Evolutionary conservation across 1,139 yeast species (phyloP).

Genomic region (Taiozyma sp.): DNA sequence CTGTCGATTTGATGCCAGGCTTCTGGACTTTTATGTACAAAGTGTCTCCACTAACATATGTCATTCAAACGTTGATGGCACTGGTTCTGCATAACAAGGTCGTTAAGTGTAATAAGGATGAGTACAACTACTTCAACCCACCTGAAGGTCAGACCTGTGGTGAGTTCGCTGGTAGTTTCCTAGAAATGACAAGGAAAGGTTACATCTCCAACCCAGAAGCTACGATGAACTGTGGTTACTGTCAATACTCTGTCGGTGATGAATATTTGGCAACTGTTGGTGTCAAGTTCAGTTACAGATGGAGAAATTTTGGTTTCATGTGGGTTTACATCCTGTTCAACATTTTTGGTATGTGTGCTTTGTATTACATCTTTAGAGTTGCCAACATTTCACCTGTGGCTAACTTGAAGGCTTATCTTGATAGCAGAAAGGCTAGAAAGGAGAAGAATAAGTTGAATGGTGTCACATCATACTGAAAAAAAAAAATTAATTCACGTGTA

Average conservation of each 20-base stretch:
- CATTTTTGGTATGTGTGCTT: slow-evolving; percentile 36
- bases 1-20: slow-evolving; percentile 51
- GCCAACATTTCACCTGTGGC: slow-evolving; percentile 6
- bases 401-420: neutral
- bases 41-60: slow-evolving; percentile 64
- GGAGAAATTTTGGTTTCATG: slow-evolving; percentile 65
- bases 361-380: slow-evolving; percentile 34
- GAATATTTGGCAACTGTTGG: slow-evolving; percentile 42
- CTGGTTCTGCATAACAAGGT: slow-evolving; percentile 47
- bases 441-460: neutral
- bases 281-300: slow-evolving; percentile 40
- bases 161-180: slow-evolving; percentile 37
- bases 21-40: slow-evolving; percentile 75
- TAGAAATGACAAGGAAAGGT: slow-evolving; percentile 33
- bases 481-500: too few species aligned
- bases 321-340: slow-evolving; percentile 54
- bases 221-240: slow-evolving; percentile 51
- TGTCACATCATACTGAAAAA: neutral
- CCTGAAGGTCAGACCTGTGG: slow-evolving; percentile 58
- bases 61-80: slow-evolving; percentile 53
- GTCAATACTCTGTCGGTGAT: slow-evolving; percentile 49
- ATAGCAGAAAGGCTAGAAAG: slow-evolving; percentile 1
- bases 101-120: slow-evolving; percentile 47
- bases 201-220: slow-evolving; percentile 48
- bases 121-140: slow-evolving; percentile 48